Conservation (phyloP, 1,139 yeast species). For the Saccharomyces hybrid region DNA sequence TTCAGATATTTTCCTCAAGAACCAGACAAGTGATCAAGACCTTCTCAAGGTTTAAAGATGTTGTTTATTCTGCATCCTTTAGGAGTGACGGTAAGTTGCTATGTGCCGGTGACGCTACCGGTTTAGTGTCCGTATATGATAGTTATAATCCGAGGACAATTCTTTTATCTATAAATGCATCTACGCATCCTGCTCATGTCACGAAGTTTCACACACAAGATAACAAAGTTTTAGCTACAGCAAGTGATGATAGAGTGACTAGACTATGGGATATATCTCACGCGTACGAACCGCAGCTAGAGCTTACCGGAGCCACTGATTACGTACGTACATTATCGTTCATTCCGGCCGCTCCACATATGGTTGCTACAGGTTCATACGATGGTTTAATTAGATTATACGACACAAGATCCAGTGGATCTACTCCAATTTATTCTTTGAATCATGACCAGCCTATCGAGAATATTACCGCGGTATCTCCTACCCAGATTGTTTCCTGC, state of each 20-base stretch:
- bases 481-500: conserved; percentile 73
- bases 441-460: conserved; percentile 79
- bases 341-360: conserved; percentile 52
- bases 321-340: conserved; percentile 83
- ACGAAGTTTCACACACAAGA: conserved; percentile 72
- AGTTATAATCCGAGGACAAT: conserved; percentile 72
- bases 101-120: conserved; percentile 91
- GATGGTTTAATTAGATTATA: conserved; percentile 84
- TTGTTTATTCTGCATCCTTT: conserved; percentile 50
- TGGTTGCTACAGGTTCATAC: conserved; percentile 88
- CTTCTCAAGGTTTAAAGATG: conserved; percentile 84
- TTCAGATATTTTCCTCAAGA: conserved; percentile 85
- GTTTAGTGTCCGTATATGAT: conserved; percentile 73
- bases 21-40: conserved; percentile 88
- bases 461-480: conserved; percentile 70
- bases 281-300: conserved; percentile 53
- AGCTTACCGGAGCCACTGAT: conserved; percentile 75
- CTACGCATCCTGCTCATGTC: conserved; percentile 83
- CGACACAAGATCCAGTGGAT: conserved; percentile 60
- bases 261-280: conserved; percentile 86
- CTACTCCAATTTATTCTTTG: conserved; percentile 40
- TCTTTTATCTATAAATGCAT: conserved; percentile 72
- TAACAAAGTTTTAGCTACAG: conserved; percentile 67
- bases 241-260: conserved; percentile 84
- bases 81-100: conserved; percentile 72